These are phyloP conservation scores for Coriaria nepalensis DNA, from an alignment of 306 rosid species.

Conservation along the genomic window DNA sequence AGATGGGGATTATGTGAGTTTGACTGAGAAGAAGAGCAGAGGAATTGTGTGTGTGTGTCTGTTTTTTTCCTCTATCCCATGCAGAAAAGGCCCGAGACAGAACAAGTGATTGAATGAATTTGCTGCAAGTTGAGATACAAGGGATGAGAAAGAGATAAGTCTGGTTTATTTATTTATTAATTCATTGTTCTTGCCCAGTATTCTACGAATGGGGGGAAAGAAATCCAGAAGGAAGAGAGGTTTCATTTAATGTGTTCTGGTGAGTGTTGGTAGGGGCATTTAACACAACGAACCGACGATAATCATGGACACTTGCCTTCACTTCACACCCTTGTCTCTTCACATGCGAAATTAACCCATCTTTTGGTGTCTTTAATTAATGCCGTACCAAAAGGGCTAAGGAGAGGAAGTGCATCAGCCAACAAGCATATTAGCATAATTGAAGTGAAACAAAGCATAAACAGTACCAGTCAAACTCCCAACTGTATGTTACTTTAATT, in stretches of 20 bases:
- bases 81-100: conserved; percentile 26
- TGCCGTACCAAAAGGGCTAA: too few relatives aligned
- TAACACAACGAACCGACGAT: conserved; percentile 30
- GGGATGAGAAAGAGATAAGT: too few relatives aligned
- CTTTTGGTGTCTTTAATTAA: too few relatives aligned
- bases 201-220: background rate
- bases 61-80: conserved; percentile 18
- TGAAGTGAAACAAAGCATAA: too few relatives aligned
- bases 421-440: too few relatives aligned
- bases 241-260: conserved; percentile 39
- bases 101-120: background rate
- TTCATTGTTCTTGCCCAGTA: background rate
- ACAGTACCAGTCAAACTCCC: too few relatives aligned
- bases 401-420: too few relatives aligned
- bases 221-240: background rate
- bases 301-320: too few relatives aligned
- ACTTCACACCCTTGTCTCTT: too few relatives aligned
- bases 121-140: background rate
- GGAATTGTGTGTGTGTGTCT: background rate
- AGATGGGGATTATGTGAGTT: conserved; percentile 41
- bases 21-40: conserved; percentile 24
- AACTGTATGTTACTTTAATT: too few relatives aligned
- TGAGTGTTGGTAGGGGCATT: conserved; percentile 50
- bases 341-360: too few relatives aligned
- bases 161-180: background rate